Evolutionary conservation across 2,329 filamentous ascomycete genomes (phyloP).

Genomic region (Uncinocarpus reesii): DNA sequence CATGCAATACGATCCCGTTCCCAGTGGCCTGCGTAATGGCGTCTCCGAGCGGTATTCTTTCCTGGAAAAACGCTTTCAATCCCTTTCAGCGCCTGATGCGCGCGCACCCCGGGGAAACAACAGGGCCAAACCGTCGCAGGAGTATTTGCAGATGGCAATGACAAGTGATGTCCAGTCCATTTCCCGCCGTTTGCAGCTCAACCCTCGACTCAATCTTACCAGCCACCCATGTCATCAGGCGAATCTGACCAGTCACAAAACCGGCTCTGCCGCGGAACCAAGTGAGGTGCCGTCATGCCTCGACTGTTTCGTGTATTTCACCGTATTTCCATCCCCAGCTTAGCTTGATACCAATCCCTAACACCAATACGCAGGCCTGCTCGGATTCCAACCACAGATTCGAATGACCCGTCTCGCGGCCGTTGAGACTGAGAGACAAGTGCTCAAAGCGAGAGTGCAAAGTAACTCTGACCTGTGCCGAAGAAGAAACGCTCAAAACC

Average conservation of each 20-base stretch:
- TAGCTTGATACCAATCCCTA: too few relatives aligned
- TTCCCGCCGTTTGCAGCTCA: background rate
- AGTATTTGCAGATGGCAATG: too few relatives aligned
- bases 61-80: background rate
- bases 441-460: too few relatives aligned
- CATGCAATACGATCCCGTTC: conserved; percentile 5
- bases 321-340: background rate
- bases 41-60: background rate
- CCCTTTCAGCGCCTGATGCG: too few relatives aligned
- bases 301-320: background rate
- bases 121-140: too few relatives aligned
- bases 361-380: too few relatives aligned
- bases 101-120: too few relatives aligned
- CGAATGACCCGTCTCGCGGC: too few relatives aligned
- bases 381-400: background rate
- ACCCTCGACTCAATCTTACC: background rate
- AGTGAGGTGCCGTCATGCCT: background rate
- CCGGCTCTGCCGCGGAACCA: conserved; percentile 8
- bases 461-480: too few relatives aligned
- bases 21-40: conserved; percentile 4
- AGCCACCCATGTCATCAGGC: conserved; percentile 9
- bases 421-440: too few relatives aligned
- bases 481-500: too few relatives aligned
- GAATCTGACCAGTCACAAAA: conserved; percentile 5
- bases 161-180: background rate